Evolutionary conservation across 2,329 filamentous ascomycete species (phyloP), one percentile per base, ranked within the genome.

Genomic region (Tolypocladium paradoxum): DNA sequence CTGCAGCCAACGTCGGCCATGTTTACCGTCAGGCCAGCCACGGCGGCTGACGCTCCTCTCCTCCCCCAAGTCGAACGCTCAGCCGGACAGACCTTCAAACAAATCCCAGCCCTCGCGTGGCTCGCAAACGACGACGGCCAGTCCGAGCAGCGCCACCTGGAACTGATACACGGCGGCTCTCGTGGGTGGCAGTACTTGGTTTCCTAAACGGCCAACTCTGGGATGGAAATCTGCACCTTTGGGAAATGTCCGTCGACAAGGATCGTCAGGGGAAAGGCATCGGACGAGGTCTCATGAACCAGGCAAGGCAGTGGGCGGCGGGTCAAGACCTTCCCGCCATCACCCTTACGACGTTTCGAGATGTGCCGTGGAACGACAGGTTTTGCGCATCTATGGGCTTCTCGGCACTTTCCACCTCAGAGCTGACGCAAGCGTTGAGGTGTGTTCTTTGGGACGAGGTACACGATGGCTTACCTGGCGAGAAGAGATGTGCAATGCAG

Each of bases 281-380:
- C 22, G 55, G 55, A 11, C 49, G 52, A 24, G 40, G 34, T 12
- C 45, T 57, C 8, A 34, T 57, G 33, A 33, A 38, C 36, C 22
- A 43, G 12, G 55, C 52, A 14, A 48, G 22, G 27, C 7, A 33
- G 4, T 52, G 51, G 43, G 43, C 51, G 4, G 29, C 8, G 4
- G 16, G 22, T 22, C 35, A 52, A 9, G 24, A 38, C n/a, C 38
- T 55, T 18, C 49, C 52, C 2, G 54, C 43, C 18, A 29, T 55
- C 8, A 57, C 51, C 29, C 48, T 57, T 22, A 57, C 55, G 18
- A 57, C 55, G n/a, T 56, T 55, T 27, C 49, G 50, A 8, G 40
- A 54, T 27, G 49, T 57, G 33, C 55, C 54, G 4, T 57, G 55
- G 55, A 57, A 54, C 36, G 55, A 55, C 2, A 36, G 18, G n/a